Conservation (phyloP, 2,329 filamentous ascomycete genomes). For the Exophiala sideris region DNA sequence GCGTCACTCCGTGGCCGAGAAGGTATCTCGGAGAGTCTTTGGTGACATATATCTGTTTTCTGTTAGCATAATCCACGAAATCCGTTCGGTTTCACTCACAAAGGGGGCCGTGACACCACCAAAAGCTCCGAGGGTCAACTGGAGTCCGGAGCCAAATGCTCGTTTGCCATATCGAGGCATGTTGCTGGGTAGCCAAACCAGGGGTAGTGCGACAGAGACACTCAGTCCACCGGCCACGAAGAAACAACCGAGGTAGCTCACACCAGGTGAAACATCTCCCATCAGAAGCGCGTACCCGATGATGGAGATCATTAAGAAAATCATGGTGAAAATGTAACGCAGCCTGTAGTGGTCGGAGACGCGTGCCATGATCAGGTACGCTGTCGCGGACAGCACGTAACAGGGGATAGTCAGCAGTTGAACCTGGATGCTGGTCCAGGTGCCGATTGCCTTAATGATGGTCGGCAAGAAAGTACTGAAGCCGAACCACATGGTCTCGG, state of each 20-base stretch:
- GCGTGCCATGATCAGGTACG: slow-evolving; percentile 63
- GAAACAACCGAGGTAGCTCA: slow-evolving; percentile 72
- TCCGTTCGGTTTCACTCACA: slow-evolving; percentile 40
- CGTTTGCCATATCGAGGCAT: slow-evolving; percentile 72
- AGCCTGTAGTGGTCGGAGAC: slow-evolving; percentile 65
- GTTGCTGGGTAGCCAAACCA: slow-evolving; percentile 59
- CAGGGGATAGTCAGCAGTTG: slow-evolving; percentile 75
- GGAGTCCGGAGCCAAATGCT: slow-evolving; percentile 65
- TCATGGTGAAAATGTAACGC: slow-evolving; percentile 61
- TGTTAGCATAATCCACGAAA: background rate
- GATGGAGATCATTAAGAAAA: slow-evolving; percentile 61
- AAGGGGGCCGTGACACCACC: slow-evolving; percentile 71
- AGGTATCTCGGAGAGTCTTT: background rate
- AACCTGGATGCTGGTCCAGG: slow-evolving; percentile 61
- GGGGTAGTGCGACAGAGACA: slow-evolving; percentile 51
- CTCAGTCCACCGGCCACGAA: slow-evolving; percentile 71
- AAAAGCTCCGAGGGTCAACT: slow-evolving; percentile 67
- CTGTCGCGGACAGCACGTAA: slow-evolving; percentile 67
- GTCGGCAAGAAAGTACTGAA: slow-evolving; percentile 73
- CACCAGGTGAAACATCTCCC: slow-evolving; percentile 55
- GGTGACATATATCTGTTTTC: slow-evolving; percentile 2
- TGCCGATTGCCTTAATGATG: slow-evolving; percentile 67
- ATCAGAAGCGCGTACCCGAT: slow-evolving; percentile 67
- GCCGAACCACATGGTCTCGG: slow-evolving; percentile 72
- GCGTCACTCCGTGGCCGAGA: slow-evolving; percentile 1